Conservation (phyloP, 805 yeast species). For the Myxozyma udenii region DNA sequence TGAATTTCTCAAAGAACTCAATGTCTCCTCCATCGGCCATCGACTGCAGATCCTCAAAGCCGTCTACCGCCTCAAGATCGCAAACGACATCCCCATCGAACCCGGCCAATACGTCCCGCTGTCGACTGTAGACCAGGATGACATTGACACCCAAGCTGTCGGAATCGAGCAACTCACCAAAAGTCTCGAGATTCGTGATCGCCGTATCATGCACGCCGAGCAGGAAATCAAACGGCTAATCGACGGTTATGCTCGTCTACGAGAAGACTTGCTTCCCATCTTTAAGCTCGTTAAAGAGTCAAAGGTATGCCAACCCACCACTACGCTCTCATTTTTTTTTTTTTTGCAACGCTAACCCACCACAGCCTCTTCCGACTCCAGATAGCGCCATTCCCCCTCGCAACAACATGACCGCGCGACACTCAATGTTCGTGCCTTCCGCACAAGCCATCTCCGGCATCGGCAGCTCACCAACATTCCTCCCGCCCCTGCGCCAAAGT, state of each 20-base stretch:
- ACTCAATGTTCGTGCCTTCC: conserved; percentile 30
- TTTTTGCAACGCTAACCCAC: conserved; percentile 42
- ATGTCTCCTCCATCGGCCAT: conserved; percentile 51
- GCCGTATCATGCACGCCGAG: conserved; percentile 38
- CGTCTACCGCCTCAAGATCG: conserved; percentile 51
- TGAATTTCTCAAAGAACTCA: conserved; percentile 71
- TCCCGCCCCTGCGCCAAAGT: background rate
- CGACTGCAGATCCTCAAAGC: conserved; percentile 60
- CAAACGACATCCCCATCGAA: conserved; percentile 32
- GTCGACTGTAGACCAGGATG: conserved; percentile 13
- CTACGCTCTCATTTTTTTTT: too few species aligned
- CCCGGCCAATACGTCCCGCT: conserved; percentile 30
- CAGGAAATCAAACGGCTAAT: conserved; percentile 40
- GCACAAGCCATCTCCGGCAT: conserved; percentile 6
- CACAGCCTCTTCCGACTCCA: conserved; percentile 28
- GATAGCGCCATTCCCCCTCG: conserved; percentile 34
- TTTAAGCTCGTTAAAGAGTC: conserved; percentile 58
- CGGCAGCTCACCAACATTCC: background rate
- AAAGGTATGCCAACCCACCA: conserved; percentile 54
- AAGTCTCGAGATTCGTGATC: conserved; percentile 32
- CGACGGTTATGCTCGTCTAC: conserved; percentile 55
- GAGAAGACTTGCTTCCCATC: conserved; percentile 64
- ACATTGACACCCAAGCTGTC: conserved; percentile 34
- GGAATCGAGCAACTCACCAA: conserved; percentile 23
- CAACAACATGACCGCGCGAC: conserved; percentile 20